phyloP scores from a whole-genome alignment of 352 stramenopile genomes.

The Thraustochytrium sp. region DNA sequence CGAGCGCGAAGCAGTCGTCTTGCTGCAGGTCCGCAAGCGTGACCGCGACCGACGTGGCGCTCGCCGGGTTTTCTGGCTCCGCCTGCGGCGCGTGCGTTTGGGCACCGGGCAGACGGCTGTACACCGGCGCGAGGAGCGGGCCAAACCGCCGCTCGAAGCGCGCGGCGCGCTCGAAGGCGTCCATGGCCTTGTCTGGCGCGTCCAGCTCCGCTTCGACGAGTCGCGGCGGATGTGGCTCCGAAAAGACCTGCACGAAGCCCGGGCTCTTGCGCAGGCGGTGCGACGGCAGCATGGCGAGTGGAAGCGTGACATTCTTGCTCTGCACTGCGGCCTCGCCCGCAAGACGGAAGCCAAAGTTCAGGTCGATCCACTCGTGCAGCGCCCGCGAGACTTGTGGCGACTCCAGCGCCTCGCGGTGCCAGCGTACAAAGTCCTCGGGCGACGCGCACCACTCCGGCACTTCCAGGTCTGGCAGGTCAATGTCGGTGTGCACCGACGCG shows the following conservation, averaged over 20 bases:
- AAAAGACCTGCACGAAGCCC: constrained; percentile 50
- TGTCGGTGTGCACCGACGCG: constrained; percentile 61
- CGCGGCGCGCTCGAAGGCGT: background rate
- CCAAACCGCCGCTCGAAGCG: background rate
- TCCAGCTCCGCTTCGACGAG: background rate
- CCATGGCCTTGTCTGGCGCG: background rate
- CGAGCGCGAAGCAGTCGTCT: constrained; percentile 51
- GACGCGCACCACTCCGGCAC: constrained; percentile 68
- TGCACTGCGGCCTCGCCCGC: constrained; percentile 43
- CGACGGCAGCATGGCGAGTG: constrained; percentile 4
- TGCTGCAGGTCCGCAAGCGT: background rate
- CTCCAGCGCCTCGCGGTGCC: constrained; percentile 84
- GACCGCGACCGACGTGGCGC: background rate
- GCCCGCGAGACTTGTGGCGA: constrained; percentile 69
- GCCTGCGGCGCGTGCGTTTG: constrained; percentile 6
- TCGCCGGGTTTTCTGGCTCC: background rate
- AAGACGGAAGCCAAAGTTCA: constrained; percentile 79
- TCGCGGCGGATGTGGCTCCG: constrained; percentile 46
- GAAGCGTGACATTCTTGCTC: constrained; percentile 47
- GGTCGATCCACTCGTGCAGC: constrained; percentile 88
- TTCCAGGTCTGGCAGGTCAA: constrained; percentile 58
- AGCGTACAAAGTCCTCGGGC: constrained; percentile 68
- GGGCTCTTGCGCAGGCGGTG: constrained; percentile 38
- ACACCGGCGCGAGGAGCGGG: background rate
- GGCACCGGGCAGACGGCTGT: too few relatives aligned